Percentiles rank a stretch among this genome's conserved stretches.
phyloP scores from a whole-genome alignment of 768 basidiomycete genomes.

The Kwoniella pini region DNA sequence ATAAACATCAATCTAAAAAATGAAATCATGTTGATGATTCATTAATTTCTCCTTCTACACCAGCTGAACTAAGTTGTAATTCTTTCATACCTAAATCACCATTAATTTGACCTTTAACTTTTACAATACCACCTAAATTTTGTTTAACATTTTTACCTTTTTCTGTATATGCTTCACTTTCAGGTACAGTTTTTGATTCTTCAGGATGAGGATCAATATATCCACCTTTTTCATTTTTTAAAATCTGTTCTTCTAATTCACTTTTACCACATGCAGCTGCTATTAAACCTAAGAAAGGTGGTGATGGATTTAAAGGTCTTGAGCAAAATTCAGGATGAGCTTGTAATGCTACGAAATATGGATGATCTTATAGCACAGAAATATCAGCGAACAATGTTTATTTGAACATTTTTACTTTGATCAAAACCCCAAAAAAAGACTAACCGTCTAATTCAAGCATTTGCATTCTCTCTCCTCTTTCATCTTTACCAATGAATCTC shows the following conservation, averaged over 20 bases:
- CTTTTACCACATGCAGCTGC: constrained; percentile 68
- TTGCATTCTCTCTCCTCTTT: constrained; percentile 97
- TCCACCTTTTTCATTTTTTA: constrained; percentile 60
- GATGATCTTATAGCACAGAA: constrained; percentile 66
- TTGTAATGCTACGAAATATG: constrained; percentile 90
- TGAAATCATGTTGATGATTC: too few relatives aligned
- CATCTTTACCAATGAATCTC: constrained; percentile 82
- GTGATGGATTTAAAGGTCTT: constrained; percentile 93
- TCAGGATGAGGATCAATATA: constrained; percentile 54
- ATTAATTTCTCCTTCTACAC: constrained; percentile 14
- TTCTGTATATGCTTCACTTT: constrained; percentile 45
- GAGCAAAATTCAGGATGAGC: constrained; percentile 99
- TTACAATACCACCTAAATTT: constrained; percentile 29
- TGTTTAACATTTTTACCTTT: constrained; percentile 44
- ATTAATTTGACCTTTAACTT: constrained; percentile 25
- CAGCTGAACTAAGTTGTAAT: constrained; percentile 24
- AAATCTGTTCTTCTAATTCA: constrained; percentile 71
- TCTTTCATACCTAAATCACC: constrained; percentile 27
- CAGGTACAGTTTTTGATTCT: constrained; percentile 48
- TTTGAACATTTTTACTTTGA: neutral
- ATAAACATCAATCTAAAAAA: too few relatives aligned
- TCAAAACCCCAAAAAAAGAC: constrained; percentile 44
- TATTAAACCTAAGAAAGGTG: constrained; percentile 93
- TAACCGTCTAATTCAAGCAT: constrained; percentile 79
- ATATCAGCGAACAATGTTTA: neutral